A percentile compares a stretch with the other conserved stretches of the same genome.
phyloP scores from a whole-genome alignment of 83 land plant genomes.

The Diphasiastrum complanatum region DNA sequence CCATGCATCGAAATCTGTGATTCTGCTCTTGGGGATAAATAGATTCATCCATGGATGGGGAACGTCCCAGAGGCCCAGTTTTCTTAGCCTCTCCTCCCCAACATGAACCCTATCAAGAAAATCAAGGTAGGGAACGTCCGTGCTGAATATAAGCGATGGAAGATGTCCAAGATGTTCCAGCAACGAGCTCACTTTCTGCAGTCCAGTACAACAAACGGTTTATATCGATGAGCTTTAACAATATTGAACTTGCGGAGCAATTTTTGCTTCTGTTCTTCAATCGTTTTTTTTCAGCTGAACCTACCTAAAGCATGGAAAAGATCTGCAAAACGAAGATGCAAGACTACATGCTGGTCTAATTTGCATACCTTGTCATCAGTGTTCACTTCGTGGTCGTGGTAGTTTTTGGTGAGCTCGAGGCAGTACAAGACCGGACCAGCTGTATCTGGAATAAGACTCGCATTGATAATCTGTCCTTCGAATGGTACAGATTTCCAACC shows the following conservation, averaged over 20 bases:
- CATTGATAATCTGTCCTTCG: conserved; percentile 5
- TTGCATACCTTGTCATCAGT: neutral
- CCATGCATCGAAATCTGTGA: neutral
- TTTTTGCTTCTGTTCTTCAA: no score
- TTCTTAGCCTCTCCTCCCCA: conserved; percentile 2
- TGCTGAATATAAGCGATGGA: neutral
- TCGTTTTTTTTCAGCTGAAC: neutral
- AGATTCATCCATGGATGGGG: conserved; percentile 9
- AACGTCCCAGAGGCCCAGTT: conserved; percentile 1
- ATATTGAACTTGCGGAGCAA: neutral
- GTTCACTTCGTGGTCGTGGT: neutral
- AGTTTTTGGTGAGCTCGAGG: conserved; percentile 4
- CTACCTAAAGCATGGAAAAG: neutral
- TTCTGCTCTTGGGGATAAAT: conserved; percentile 9
- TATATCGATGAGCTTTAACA: neutral
- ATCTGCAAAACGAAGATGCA: neutral
- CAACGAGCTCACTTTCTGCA: neutral
- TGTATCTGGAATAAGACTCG: neutral
- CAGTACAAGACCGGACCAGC: conserved; percentile 10
- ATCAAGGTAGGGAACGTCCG: conserved; percentile 8
- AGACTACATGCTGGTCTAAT: neutral
- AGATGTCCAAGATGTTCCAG: neutral
- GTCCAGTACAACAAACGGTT: neutral
- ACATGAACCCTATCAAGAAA: conserved; percentile 1
- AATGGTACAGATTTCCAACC: conserved; percentile 10